Conservation (phyloP, 768 basidiomycete species). For the Russula sp. region DNA sequence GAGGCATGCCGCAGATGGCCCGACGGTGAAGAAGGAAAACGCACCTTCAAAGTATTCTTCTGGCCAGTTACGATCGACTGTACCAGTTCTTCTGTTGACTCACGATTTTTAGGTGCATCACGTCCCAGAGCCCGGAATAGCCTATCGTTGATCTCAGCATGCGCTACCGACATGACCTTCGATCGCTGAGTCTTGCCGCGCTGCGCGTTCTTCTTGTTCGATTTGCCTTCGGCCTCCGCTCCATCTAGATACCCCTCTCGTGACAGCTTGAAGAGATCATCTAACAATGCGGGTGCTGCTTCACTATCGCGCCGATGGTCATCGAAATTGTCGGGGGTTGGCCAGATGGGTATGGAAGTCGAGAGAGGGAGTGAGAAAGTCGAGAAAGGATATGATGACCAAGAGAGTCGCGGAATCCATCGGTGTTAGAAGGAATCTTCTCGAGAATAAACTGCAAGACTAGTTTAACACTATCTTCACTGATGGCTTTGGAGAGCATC, state of each 20-base stretch:
- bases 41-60: conserved; percentile 12
- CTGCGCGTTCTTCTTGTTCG: neutral
- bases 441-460: neutral
- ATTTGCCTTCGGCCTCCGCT: neutral
- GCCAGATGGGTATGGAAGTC: conserved; percentile 10
- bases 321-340: neutral
- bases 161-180: neutral
- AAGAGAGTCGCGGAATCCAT: neutral
- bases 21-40: neutral
- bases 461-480: too few relatives aligned
- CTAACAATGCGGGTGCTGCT: conserved; percentile 8
- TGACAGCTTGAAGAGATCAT: conserved; percentile 8
- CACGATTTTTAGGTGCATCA: conserved; percentile 6
- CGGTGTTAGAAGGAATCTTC: neutral
- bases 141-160: conserved; percentile 6
- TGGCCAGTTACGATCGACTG: conserved; percentile 5
- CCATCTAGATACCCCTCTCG: conserved; percentile 3
- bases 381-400: conserved; percentile 7
- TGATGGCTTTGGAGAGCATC: conserved; percentile 11
- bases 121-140: conserved; percentile 9
- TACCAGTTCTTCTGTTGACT: neutral
- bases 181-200: neutral
- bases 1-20: neutral
- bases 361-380: conserved; percentile 3
- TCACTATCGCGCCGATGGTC: neutral